phyloP scores from a whole-genome alignment of 164 flowering plant genomes.

The Cinnamomum chago region DNA sequence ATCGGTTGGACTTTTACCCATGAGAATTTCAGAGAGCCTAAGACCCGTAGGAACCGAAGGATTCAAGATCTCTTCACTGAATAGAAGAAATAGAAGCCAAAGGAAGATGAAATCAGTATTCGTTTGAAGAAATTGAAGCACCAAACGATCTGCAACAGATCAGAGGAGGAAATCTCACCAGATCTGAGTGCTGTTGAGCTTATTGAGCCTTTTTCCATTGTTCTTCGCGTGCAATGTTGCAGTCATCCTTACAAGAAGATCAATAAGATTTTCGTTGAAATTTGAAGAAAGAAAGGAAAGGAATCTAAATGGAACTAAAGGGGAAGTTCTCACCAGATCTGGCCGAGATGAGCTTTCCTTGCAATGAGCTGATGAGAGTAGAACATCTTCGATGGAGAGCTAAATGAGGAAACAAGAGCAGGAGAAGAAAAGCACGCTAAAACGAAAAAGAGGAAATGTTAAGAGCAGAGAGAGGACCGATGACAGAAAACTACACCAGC shows the following conservation, averaged over 20 bases:
- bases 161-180: constrained; percentile 36
- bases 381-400: constrained; percentile 43
- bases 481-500: too few species aligned
- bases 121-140: background rate
- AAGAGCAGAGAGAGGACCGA: too few species aligned
- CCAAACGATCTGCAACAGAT: background rate
- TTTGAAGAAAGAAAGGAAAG: background rate
- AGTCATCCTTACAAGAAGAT: constrained; percentile 65
- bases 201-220: constrained; percentile 23
- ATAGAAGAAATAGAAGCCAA: background rate
- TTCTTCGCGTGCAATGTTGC: constrained; percentile 79
- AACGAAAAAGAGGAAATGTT: too few species aligned
- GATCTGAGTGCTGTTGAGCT: constrained; percentile 66
- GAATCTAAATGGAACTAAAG: background rate
- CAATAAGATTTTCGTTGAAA: background rate
- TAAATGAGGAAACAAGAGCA: background rate
- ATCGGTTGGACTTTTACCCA: constrained; percentile 48
- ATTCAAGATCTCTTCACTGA: constrained; percentile 87
- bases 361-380: constrained; percentile 94
- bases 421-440: too few species aligned
- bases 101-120: background rate
- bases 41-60: constrained; percentile 94
- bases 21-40: constrained; percentile 88
- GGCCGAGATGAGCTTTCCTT: constrained; percentile 88
- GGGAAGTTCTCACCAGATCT: constrained; percentile 60